Conservation (phyloP, 305 asterid species). For the Fraxinus albicans region DNA sequence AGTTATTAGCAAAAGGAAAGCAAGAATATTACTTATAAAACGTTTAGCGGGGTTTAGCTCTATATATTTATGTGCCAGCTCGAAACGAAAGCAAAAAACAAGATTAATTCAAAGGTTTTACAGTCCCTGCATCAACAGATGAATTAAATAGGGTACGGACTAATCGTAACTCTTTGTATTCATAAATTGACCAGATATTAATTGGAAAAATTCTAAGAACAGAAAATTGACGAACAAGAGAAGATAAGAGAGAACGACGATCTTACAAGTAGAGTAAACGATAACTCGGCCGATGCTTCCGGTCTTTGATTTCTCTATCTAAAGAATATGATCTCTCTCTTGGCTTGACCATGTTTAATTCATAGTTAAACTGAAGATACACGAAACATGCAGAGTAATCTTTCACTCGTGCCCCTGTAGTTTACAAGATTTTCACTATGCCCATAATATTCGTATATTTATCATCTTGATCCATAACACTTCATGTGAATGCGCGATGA, state of each 20-base stretch:
- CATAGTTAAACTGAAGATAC: constrained; percentile 31
- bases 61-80: not conserved
- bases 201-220: not conserved
- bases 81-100: not conserved
- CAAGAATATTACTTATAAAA: not conserved
- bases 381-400: not conserved
- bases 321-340: not conserved
- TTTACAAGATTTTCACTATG: not conserved
- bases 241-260: constrained; percentile 18
- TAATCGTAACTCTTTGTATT: not conserved
- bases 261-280: constrained; percentile 49
- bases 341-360: constrained; percentile 32
- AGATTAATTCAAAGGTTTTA: constrained; percentile 18
- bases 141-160: constrained; percentile 1
- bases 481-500: not conserved
- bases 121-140: constrained; percentile 15
- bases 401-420: constrained; percentile 25
- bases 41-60: constrained; percentile 2
- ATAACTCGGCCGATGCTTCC: constrained; percentile 32
- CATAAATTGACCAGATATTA: not conserved
- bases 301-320: constrained; percentile 28
- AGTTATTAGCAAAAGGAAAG: constrained; percentile 8
- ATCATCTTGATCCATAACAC: not conserved
- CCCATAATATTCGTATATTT: not conserved
- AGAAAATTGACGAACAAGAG: not conserved